Evolutionary conservation across 331 rosid species (phyloP), one percentile per base, ranked within the genome.

Genomic region (Cydonia oblonga): DNA sequence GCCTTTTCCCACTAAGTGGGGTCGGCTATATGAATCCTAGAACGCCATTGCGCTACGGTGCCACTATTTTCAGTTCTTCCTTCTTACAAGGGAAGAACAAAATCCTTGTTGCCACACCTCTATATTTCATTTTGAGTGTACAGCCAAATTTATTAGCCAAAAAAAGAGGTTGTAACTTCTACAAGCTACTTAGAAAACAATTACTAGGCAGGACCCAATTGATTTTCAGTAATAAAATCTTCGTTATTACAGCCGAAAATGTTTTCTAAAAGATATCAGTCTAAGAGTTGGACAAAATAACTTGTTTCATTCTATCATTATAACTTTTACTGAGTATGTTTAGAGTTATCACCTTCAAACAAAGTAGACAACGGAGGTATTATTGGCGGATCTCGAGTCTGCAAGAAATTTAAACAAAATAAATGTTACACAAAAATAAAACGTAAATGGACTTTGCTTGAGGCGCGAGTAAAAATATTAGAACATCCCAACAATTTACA

Each of bases 331-430:
- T 1, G 23, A 66, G 25, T 23, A 20, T 12, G n/a, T n/a, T n/a
- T n/a, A n/a, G n/a, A n/a, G n/a, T n/a, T n/a, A n/a, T 52, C 73
- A 69, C 73, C 73, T 69, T 69, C 63, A 69, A 69, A 69, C 63
- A 69, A 69, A 69, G 62, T 52, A 30, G 46, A 69, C 10, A 69
- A 52, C 20, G 63, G 49, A 52, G 73, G 73, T 52, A 69, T 26
- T 69, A 69, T 29, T n/a, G 73, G 73, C 2, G 73, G 73, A 51
- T 69, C 49, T 52, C 49, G 73, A 69, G 73, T 69, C 73, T 69
- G 63, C 63, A 69, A 44, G 46, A 51, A 52, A 30, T 52, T 51
- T 58, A 24, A 69, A 29, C 1, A 23, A 49, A 68, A 33, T 68
- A 28, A 32, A 68, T 4, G 13, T 68, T 20, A 24, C 24, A 32